These are phyloP conservation scores for Annulohypoxylon maeteangense DNA, from an alignment of 495 filamentous ascomycete genomes.

Conservation along the genomic window DNA sequence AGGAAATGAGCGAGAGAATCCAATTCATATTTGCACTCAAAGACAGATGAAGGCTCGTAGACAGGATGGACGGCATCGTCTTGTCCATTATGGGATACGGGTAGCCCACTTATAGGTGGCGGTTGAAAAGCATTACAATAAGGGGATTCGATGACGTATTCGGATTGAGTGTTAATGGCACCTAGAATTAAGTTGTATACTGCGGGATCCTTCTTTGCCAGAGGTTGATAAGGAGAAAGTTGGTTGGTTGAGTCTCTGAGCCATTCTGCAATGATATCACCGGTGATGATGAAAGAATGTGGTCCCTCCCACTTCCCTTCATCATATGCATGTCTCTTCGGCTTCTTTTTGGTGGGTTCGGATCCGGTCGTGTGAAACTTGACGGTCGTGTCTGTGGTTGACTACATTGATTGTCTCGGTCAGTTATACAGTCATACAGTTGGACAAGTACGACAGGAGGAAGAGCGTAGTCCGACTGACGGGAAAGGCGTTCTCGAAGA, in stretches of 20 bases:
- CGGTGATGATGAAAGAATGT: constrained; percentile 94
- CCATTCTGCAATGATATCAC: constrained; percentile 97
- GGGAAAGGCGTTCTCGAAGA: constrained; percentile 98
- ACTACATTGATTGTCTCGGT: constrained; percentile 51
- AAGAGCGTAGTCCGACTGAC: constrained; percentile 35
- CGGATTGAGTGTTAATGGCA: constrained; percentile 95
- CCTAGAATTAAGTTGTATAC: constrained; percentile 86
- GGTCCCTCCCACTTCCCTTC: constrained; percentile 78
- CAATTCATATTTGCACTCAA: constrained; percentile 99
- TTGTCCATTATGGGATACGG: constrained; percentile 76
- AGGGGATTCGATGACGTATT: constrained; percentile 92
- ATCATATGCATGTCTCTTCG: constrained; percentile 50
- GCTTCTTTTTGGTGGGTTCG: constrained; percentile 48
- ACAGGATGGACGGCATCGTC: constrained; percentile 85
- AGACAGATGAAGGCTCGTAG: constrained; percentile 86
- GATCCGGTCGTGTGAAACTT: constrained; percentile 64
- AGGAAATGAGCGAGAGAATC: constrained; percentile 96
- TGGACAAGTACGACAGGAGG: constrained; percentile 20
- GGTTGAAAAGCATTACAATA: constrained; percentile 99
- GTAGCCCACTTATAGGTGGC: constrained; percentile 79
- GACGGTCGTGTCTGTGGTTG: constrained; percentile 92
- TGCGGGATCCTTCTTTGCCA: constrained; percentile 80
- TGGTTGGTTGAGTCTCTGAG: constrained; percentile 97
- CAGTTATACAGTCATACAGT: constrained; percentile 13
- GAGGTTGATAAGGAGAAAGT: constrained; percentile 83